Base-by-base conservation (phyloP, 768 basidiomycete species). In the Gloeophyllum trabeum region DNA sequence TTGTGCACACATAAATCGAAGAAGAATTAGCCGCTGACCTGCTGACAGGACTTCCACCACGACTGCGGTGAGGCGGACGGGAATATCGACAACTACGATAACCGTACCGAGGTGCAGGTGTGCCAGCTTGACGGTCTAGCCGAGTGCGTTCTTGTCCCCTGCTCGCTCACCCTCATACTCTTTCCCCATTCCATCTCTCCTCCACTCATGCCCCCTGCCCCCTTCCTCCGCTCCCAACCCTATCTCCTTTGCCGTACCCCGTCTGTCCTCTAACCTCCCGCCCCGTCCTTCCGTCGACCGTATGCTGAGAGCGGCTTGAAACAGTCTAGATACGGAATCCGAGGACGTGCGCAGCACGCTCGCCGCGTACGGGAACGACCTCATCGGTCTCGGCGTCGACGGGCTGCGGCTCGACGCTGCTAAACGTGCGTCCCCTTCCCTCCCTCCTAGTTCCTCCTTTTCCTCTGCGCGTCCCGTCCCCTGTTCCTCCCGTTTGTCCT, bases 381-480 rank as follows among this genome's bases (percentile, higher is more conserved):
- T 83, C 1, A 45, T 81, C 20, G 72, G 72, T 0, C 63, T 84
- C 6, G 80, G 79, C 1, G 68, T 75, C 0, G 75, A 79, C 46
- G 79, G 79, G 0, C 59, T 81, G 22, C 66, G 79, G 1, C 57
- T 81, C 18, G 80, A 83, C 51, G 76, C 79, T 14, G 66, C 77
- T 0, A 83, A 83, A 61, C 67, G 79, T 79, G 20, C 20, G n/a
- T n/a, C n/a, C n/a, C n/a, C n/a, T n/a, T n/a, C n/a, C n/a, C n/a
- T n/a, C n/a, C n/a, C n/a, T n/a, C n/a, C n/a, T n/a, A n/a, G n/a
- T n/a, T n/a, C n/a, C n/a, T n/a, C n/a, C n/a, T n/a, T n/a, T n/a
- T n/a, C n/a, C n/a, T n/a, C n/a, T n/a, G n/a, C n/a, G n/a, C n/a
- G n/a, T n/a, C n/a, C n/a, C n/a, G n/a, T n/a, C n/a, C n/a, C n/a